These are phyloP conservation scores for Citrullus amarus DNA, from an alignment of 306 rosid species.

Conservation along the genomic window DNA sequence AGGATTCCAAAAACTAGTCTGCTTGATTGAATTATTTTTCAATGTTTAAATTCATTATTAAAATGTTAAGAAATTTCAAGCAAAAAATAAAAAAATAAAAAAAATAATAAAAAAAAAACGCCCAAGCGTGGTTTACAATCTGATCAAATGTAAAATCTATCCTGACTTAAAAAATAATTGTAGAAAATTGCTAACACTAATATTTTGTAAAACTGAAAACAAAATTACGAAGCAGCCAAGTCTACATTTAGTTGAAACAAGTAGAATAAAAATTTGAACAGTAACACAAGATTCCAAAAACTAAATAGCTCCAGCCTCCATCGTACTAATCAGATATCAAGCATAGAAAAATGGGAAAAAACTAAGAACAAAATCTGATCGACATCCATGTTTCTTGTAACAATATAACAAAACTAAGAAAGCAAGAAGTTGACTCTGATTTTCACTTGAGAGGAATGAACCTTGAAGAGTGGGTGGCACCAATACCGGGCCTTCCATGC, in stretches of 20 bases:
- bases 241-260: not conserved
- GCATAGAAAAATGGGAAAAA: not conserved
- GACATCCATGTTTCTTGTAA: slow-evolving; percentile 10
- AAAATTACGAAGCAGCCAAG: not conserved
- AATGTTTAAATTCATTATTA: no score
- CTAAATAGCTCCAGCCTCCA: not conserved
- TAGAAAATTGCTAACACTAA: not conserved
- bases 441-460: slow-evolving; percentile 88
- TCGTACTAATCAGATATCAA: not conserved
- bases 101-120: no score
- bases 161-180: not conserved
- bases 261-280: not conserved
- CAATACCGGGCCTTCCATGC: slow-evolving; percentile 97
- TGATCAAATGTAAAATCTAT: not conserved
- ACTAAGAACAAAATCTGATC: slow-evolving; percentile 13
- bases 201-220: not conserved
- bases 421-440: slow-evolving; percentile 3
- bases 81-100: no score
- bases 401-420: slow-evolving; percentile 13
- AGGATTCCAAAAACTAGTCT: no score
- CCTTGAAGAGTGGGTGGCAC: slow-evolving; percentile 96
- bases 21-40: no score
- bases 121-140: no score
- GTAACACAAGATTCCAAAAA: not conserved
- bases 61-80: no score